phyloP scores from a whole-genome alignment of 306 rosid species.

The Luffa acutangula region DNA sequence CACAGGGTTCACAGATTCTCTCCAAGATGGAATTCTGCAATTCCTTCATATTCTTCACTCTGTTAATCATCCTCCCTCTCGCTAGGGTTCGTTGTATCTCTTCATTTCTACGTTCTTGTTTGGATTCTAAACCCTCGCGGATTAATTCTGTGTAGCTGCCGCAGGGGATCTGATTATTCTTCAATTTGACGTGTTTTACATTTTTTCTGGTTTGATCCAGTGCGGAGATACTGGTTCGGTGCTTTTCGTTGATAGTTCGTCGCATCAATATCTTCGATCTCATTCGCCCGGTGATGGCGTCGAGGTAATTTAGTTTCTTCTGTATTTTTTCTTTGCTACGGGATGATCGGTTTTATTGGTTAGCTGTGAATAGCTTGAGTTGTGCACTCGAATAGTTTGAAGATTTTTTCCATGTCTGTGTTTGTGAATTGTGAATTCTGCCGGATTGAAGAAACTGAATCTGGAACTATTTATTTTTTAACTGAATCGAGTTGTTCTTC shows the following conservation, averaged over 20 bases:
- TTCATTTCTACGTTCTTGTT: not conserved
- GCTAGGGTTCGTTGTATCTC: slow-evolving; percentile 25
- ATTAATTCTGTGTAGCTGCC: not conserved
- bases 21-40: slow-evolving; percentile 15
- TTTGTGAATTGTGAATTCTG: not conserved
- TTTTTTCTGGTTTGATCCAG: slow-evolving; percentile 18
- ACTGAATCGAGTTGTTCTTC: not conserved
- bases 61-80: slow-evolving; percentile 20
- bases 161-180: slow-evolving; percentile 26
- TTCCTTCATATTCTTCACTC: slow-evolving; percentile 14
- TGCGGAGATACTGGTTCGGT: slow-evolving; percentile 24
- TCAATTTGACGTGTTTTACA: not conserved
- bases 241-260: slow-evolving; percentile 33
- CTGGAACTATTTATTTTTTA: not conserved
- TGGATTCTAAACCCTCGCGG: not conserved
- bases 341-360: not conserved
- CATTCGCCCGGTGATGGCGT: slow-evolving; percentile 24
- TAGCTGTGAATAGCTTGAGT: not conserved
- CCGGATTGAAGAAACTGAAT: not conserved
- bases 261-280: slow-evolving; percentile 27
- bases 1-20: slow-evolving; percentile 5
- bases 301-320: slow-evolving; percentile 21
- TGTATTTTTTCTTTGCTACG: not conserved
- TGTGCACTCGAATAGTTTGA: not conserved
- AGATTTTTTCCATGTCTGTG: not conserved